Evolutionary conservation across 495 filamentous ascomycete species (phyloP).

Genomic region (Cudoniella acicularis): DNA sequence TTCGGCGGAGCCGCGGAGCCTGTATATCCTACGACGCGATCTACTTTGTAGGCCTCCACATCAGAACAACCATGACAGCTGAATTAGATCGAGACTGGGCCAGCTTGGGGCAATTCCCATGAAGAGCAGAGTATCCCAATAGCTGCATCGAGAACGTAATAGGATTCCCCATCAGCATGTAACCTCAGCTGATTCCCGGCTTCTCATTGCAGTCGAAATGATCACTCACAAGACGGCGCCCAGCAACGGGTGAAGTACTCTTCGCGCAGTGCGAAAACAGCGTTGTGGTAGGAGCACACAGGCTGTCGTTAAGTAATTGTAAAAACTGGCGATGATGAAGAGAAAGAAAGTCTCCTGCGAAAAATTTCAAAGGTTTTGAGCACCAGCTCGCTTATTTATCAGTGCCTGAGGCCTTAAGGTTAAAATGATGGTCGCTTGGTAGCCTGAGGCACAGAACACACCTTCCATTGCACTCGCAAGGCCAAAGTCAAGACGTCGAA

Average conservation of each 20-base stretch:
- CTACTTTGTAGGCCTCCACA: too few relatives aligned
- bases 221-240: slow-evolving; percentile 72
- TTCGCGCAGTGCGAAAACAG: slow-evolving; percentile 73
- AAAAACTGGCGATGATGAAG: slow-evolving; percentile 48
- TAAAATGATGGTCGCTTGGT: neutral
- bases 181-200: slow-evolving; percentile 79
- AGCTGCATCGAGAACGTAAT: too few relatives aligned
- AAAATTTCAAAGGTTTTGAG: neutral
- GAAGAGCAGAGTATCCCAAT: too few relatives aligned
- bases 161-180: too few relatives aligned
- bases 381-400: neutral
- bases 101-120: too few relatives aligned
- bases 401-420: neutral
- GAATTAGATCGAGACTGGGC: too few relatives aligned
- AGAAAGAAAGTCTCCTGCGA: slow-evolving; percentile 30
- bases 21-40: too few relatives aligned
- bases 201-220: slow-evolving; percentile 61
- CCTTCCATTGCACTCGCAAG: neutral
- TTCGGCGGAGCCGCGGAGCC: too few relatives aligned
- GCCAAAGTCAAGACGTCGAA: neutral
- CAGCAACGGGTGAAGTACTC: slow-evolving; percentile 67
- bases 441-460: neutral
- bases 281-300: slow-evolving; percentile 40
- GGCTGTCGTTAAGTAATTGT: slow-evolving; percentile 58
- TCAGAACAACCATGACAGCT: too few relatives aligned